Conservation (phyloP, 2,329 filamentous ascomycete species). For the Diaporthe destruens region DNA sequence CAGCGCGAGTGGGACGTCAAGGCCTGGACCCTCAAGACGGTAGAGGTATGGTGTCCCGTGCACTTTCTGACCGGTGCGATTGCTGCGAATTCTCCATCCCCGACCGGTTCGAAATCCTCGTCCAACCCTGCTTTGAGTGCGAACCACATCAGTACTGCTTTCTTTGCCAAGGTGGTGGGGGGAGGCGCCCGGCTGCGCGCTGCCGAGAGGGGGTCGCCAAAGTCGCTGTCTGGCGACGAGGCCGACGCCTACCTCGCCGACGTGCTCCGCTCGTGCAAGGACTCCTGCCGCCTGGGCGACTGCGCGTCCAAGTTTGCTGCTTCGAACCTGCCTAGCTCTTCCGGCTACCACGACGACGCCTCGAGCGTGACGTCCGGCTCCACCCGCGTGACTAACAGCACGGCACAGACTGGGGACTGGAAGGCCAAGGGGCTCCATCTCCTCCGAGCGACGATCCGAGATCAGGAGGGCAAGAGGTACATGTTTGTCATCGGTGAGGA, state of each 20-base stretch:
- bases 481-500: slow-evolving; percentile 74
- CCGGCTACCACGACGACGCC: slow-evolving; percentile 40
- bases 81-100: slow-evolving; percentile 54
- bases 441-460: slow-evolving; percentile 72
- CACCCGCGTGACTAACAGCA: slow-evolving; percentile 54
- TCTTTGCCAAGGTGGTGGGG: slow-evolving; percentile 61
- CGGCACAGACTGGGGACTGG: slow-evolving; percentile 63
- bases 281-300: slow-evolving; percentile 69
- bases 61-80: slow-evolving; percentile 65
- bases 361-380: slow-evolving; percentile 41
- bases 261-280: slow-evolving; percentile 74
- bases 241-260: slow-evolving; percentile 74
- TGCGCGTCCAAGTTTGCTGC: slow-evolving; percentile 57
- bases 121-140: slow-evolving; percentile 45
- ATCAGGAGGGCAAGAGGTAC: slow-evolving; percentile 76
- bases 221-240: slow-evolving; percentile 71
- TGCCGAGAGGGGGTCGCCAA: slow-evolving; percentile 62
- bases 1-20: slow-evolving; percentile 99
- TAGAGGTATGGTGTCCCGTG: slow-evolving; percentile 87
- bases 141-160: slow-evolving; percentile 56
- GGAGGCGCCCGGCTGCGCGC: slow-evolving; percentile 58
- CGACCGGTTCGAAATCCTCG: slow-evolving; percentile 51
- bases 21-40: slow-evolving; percentile 93
- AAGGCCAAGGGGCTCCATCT: slow-evolving; percentile 70
- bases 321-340: slow-evolving; percentile 26